Evolutionary conservation across 202 grass and related monocot genomes (phyloP), one percentile per base, ranked within the genome.

Genomic region (Panicum hallii): DNA sequence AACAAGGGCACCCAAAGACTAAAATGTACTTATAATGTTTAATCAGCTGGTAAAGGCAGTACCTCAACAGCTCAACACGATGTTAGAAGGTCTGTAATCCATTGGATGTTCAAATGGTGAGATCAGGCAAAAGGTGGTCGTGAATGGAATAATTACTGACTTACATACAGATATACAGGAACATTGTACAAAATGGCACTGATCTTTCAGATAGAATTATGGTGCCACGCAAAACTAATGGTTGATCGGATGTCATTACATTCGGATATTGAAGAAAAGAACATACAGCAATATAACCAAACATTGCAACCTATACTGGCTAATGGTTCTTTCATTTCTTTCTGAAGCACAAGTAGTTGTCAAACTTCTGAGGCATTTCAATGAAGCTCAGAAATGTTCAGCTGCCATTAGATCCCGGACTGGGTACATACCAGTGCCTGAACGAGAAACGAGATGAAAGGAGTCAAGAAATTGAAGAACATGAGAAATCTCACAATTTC

Each of bases 61-160:
- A 74, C 8, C 7, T 13, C 68, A 38, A 67, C 19, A 64, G 9
- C 73, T 71, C 48, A 49, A 44, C 1, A 0, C 3, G 5, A 54
- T 56, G 34, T 53, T 80, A 70, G 47, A 16, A 49, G 62, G 72
- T 78, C 72, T 40, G 58, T 43, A 65, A 50, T 63, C 42, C 49
- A 62, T 22, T 67, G 42, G 23, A 72, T 13, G 28, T 73, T 82
- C 23, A 90, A 90, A 43, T 69, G 62, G 74, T 87, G 36, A 20
- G 9, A 78, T n/a, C 63, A 26, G 67, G 13, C 30, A 60, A 17
- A 55, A 5, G 74, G 74, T 68, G 26, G 47, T 23, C 26, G n/a
- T 44, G 0, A 15, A 66, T 12, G 11, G 30, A 77, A 4, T 63
- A 58, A 67, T 56, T 43, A 45, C 47, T 5, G 47, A 0, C 9